Percentiles rank a stretch among this genome's conserved stretches.
These are phyloP conservation scores for Solanum chacoense DNA, from an alignment of 305 asterid genomes.

Conservation along the genomic window DNA sequence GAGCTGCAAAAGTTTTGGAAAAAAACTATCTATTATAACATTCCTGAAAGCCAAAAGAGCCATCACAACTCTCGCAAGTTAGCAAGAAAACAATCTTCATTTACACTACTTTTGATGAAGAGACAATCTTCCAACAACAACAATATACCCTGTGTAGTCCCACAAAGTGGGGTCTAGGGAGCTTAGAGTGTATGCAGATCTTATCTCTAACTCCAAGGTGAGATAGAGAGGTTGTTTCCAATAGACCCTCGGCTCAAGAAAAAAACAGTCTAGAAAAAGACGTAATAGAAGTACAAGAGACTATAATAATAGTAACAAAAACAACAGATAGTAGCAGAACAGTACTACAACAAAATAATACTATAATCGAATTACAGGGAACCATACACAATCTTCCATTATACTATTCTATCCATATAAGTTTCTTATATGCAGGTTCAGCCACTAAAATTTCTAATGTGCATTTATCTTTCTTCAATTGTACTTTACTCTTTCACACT, in stretches of 20 bases:
- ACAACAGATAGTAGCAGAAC: neutral
- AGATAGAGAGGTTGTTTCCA: neutral
- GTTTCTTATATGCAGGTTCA: neutral
- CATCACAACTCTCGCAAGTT: neutral
- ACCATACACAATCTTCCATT: neutral
- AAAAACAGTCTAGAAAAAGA: neutral
- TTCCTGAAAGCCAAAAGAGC: neutral
- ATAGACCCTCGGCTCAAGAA: neutral
- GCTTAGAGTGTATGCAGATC: neutral
- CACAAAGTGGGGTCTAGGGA: neutral
- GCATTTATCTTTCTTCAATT: neutral
- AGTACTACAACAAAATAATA: neutral
- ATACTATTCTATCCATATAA: neutral
- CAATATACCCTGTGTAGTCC: neutral
- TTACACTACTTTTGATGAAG: neutral
- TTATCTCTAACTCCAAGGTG: neutral
- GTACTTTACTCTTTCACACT: neutral
- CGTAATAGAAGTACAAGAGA: neutral
- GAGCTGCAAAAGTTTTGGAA: neutral
- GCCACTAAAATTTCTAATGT: neutral
- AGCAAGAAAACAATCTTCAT: neutral
- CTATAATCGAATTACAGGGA: neutral
- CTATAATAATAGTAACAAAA: neutral
- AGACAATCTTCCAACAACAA: neutral
- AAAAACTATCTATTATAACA: neutral